Base-by-base conservation (phyloP, 371 early-diverging fungal genomes). In the Actinomucor elegans region DNA sequence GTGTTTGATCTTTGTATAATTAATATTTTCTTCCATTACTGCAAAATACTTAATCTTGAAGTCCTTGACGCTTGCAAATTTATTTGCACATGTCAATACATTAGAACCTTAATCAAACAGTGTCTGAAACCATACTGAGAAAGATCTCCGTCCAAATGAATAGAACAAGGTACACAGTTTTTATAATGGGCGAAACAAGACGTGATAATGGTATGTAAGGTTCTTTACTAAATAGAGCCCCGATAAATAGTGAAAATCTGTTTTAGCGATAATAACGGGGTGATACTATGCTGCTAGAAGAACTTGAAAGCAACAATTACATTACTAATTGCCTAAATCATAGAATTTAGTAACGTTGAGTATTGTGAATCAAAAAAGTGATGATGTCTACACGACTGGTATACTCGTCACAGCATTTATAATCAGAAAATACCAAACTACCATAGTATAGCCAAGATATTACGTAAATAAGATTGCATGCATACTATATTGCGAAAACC, bases 141-240 rank as follows among this genome's bases (percentile, higher is more conserved):
- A 37, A 95, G 72, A 48, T 95, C 96, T 9, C 94, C 94, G 17
- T 86, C 88, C 18, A 92, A 78, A 63, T 87, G 81, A 2, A 78
- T 77, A 4, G 83, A 83, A 52, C 89, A 90, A 1, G 86, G 78
- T 0, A 92, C 91, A 55, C 94, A 94, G 63, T 95, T 93, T 66
- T 95, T 94, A 75, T 95, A 95, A 95, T 17, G 96, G 96, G 59
- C 94, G 96, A 0, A 92, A 91, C 24, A 95, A 77, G 5, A 95
- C 75, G 58, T 93, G 93, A 67, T 93, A 91, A n/a, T n/a, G n/a
- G n/a, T n/a, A n/a, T n/a, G 56, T 88, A 94, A 0, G 82, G 75
- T 35, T 83, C 84, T 35, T 75, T 81, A 24, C 65, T 77, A 57
- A 90, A 87, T 17, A 80, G 51, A 0, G 83, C 59, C 5, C 89